These are phyloP conservation scores for Ulmus americana DNA, from an alignment of 331 rosid species.

Conservation along the genomic window DNA sequence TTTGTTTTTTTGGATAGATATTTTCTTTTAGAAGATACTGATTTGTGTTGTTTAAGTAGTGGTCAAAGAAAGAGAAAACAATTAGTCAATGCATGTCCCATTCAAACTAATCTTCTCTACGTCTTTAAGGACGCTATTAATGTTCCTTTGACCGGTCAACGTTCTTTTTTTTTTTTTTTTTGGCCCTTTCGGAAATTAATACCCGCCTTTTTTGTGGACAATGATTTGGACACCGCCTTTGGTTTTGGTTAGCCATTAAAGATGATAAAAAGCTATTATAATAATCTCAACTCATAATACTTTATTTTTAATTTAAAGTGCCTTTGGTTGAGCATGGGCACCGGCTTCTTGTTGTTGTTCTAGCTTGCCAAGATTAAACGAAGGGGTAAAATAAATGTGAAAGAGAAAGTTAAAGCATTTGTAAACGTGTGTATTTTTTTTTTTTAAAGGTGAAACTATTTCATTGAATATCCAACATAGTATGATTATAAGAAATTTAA, in stretches of 20 bases:
- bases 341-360: neutral
- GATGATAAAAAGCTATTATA: too few relatives aligned
- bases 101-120: slow-evolving; percentile 39
- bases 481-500: too few relatives aligned
- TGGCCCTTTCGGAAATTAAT: neutral
- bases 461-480: too few relatives aligned
- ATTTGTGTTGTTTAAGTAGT: neutral
- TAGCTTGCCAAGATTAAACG: neutral
- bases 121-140: slow-evolving; percentile 38
- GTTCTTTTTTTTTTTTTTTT: neutral
- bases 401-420: too few relatives aligned
- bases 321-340: neutral
- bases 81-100: slow-evolving; percentile 42
- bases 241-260: neutral
- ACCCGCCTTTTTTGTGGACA: neutral
- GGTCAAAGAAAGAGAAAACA: slow-evolving; percentile 38
- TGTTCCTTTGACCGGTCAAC: slow-evolving; percentile 66
- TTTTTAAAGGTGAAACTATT: too few relatives aligned
- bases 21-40: neutral
- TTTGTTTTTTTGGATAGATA: too few relatives aligned
- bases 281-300: too few relatives aligned
- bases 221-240: slow-evolving; percentile 21
- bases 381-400: neutral
- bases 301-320: neutral
- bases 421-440: too few relatives aligned